These are phyloP conservation scores for Salix suchowensis DNA, from an alignment of 345 rosid genomes.

Conservation along the genomic window DNA sequence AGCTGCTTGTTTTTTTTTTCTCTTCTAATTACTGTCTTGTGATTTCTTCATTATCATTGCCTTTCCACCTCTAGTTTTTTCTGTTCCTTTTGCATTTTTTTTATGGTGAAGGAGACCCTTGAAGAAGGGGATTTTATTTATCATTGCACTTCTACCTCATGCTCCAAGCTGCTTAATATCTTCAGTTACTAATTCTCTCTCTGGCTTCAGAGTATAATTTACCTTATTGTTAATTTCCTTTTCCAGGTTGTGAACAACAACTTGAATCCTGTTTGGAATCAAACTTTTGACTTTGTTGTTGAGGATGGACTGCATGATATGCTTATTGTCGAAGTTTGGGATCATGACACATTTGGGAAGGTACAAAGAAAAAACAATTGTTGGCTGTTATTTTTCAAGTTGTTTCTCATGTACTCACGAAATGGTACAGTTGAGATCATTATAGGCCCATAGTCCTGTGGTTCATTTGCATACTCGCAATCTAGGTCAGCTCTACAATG, in stretches of 20 bases:
- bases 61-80: not conserved
- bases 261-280: constrained; percentile 96
- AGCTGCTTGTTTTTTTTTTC: not conserved
- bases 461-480: not conserved
- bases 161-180: not conserved
- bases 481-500: not conserved
- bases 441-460: not conserved
- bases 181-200: not conserved
- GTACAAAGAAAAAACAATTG: constrained; percentile 30
- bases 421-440: not conserved
- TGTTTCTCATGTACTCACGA: not conserved
- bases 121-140: not conserved
- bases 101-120: not conserved
- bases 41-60: not conserved
- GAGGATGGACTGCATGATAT: constrained; percentile 97
- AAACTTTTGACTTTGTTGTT: constrained; percentile 93
- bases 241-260: constrained; percentile 81
- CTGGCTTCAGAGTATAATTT: not conserved
- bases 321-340: constrained; percentile 89
- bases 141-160: not conserved
- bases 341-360: constrained; percentile 99
- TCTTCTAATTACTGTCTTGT: not conserved
- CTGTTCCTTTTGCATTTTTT: not conserved
- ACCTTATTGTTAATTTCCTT: constrained; percentile 6
- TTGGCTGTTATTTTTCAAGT: not conserved